Evolutionary conservation across 139 green algal genomes (phyloP).

Genomic region (Mesotaenium endlicherianum): DNA sequence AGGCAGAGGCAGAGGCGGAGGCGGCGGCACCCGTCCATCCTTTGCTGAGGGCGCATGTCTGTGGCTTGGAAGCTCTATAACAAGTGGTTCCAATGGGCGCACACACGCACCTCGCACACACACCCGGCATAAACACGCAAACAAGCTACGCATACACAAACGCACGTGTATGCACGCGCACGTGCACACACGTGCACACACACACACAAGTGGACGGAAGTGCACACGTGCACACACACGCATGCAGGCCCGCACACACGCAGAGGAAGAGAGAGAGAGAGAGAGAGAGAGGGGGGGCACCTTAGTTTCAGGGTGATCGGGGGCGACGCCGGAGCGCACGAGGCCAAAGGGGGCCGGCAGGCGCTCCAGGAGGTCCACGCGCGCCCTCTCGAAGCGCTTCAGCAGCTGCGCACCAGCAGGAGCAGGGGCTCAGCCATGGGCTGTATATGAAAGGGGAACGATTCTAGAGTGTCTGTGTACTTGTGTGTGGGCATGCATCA

Average conservation of each 20-base stretch:
- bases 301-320: conserved; percentile 95
- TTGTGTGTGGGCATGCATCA: too few relatives aligned
- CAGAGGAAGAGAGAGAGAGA: background rate
- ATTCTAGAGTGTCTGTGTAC: too few relatives aligned
- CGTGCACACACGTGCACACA: background rate
- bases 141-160: background rate
- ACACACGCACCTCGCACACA: too few relatives aligned
- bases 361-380: conserved; percentile 68
- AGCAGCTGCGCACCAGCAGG: conserved; percentile 34
- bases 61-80: too few relatives aligned
- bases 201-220: background rate
- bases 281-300: conserved; percentile 18
- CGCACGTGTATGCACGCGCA: background rate
- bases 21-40: too few relatives aligned
- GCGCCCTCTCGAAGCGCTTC: conserved; percentile 10
- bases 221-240: background rate
- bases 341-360: conserved; percentile 92
- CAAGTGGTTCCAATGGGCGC: too few relatives aligned
- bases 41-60: too few relatives aligned
- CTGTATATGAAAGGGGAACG: too few relatives aligned
- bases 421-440: too few relatives aligned
- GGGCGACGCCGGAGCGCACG: conserved; percentile 87
- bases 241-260: background rate
- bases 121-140: background rate
- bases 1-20: background rate